Conservation (phyloP, 495 filamentous ascomycete genomes). For the Elasticomyces elasticus region DNA sequence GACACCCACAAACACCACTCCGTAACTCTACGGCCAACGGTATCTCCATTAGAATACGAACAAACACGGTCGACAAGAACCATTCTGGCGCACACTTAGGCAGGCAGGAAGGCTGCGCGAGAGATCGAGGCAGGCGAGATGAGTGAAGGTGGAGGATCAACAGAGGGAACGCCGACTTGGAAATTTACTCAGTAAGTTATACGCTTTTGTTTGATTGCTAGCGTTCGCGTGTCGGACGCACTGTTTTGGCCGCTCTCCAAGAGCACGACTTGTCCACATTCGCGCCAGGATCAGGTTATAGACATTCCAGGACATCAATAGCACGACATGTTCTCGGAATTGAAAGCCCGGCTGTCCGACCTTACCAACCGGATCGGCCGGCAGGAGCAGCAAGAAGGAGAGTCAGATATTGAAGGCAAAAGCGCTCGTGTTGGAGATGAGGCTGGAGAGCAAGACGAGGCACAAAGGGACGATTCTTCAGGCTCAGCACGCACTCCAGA, state of each 20-base stretch:
- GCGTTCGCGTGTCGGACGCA: background rate
- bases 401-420: background rate
- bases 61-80: no score
- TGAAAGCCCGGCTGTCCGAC: constrained; percentile 9
- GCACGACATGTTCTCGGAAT: constrained; percentile 12
- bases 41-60: no score
- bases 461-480: background rate
- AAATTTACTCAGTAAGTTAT: constrained; percentile 98
- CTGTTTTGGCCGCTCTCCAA: background rate
- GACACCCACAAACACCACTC: background rate
- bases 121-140: constrained; percentile 50
- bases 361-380: constrained; percentile 7
- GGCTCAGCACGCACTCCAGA: no score
- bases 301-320: constrained; percentile 4
- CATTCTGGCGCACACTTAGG: background rate
- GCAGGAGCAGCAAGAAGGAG: constrained; percentile 4
- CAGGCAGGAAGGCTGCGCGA: constrained; percentile 13
- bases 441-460: background rate
- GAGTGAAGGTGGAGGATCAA: constrained; percentile 83
- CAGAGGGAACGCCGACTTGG: constrained; percentile 98
- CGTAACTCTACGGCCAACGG: no score
- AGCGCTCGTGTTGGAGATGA: background rate
- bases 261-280: background rate
- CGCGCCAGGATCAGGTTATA: background rate
- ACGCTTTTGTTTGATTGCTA: constrained; percentile 3